Evolutionary conservation across 2,329 filamentous ascomycete species (phyloP).

Genomic region (Tolypocladium nubicola): DNA sequence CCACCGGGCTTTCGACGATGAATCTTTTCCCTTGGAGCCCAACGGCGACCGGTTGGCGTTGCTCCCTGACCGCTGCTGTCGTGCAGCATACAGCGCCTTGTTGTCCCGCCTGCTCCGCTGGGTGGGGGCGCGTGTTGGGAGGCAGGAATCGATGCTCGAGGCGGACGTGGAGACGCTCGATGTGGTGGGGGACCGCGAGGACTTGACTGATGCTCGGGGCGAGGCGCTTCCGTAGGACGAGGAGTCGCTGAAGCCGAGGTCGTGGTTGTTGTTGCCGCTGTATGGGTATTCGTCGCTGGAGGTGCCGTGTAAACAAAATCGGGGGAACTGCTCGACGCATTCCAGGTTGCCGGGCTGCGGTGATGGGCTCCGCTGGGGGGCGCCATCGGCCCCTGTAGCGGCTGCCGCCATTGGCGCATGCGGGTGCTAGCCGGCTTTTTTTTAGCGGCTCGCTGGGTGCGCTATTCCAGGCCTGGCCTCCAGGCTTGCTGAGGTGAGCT

Average conservation of each 20-base stretch:
- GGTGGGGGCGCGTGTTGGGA: conserved; percentile 12
- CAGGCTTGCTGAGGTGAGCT: not conserved
- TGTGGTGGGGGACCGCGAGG: conserved; percentile 1
- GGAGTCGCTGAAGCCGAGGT: not conserved
- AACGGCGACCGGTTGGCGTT: conserved; percentile 14
- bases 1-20: conserved; percentile 14
- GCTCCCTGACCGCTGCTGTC: conserved; percentile 33
- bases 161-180: conserved; percentile 11
- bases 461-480: not conserved
- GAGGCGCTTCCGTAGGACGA: not conserved
- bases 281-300: conserved; percentile 6
- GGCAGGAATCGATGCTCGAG: conserved; percentile 10
- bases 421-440: not conserved
- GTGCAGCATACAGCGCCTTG: conserved; percentile 38
- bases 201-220: not conserved
- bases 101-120: conserved; percentile 33
- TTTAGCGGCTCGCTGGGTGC: not conserved
- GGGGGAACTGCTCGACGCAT: conserved; percentile 25
- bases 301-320: conserved; percentile 32
- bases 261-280: not conserved
- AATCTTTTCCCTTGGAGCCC: conserved; percentile 6
- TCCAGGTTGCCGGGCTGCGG: conserved; percentile 26
- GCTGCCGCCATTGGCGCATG: conserved; percentile 5
- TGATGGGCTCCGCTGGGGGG: conserved; percentile 10
- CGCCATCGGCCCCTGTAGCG: conserved; percentile 1